Percentiles rank a stretch among this genome's conserved stretches.
phyloP scores from a whole-genome alignment of 2,329 filamentous ascomycete genomes.

The Aspergillus brunneoviolaceus region DNA sequence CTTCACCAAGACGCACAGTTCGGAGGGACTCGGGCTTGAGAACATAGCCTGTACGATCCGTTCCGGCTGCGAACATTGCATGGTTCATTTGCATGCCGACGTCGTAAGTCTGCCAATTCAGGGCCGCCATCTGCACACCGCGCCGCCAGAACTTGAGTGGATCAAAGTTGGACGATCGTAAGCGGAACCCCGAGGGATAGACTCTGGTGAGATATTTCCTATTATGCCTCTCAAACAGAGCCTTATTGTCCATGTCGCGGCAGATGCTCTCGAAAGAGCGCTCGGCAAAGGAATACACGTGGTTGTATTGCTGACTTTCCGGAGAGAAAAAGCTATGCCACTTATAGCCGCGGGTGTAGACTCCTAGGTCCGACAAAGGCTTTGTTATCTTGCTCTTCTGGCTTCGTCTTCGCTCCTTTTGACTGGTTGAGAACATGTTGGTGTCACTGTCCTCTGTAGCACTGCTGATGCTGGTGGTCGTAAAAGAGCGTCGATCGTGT shows the following conservation, averaged over 20 bases:
- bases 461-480: conserved; percentile 56
- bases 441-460: conserved; percentile 76
- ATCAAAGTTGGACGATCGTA: conserved; percentile 91
- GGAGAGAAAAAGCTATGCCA: conserved; percentile 76
- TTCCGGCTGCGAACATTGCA: conserved; percentile 92
- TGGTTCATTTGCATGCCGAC: conserved; percentile 94
- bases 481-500: conserved; percentile 54
- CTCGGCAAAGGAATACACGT: conserved; percentile 94
- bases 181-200: conserved; percentile 78
- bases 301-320: conserved; percentile 84
- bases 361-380: conserved; percentile 78
- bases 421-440: conserved; percentile 48
- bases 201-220: conserved; percentile 89
- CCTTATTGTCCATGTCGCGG: conserved; percentile 72
- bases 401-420: conserved; percentile 61
- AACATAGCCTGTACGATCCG: conserved; percentile 85
- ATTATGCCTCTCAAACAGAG: conserved; percentile 83
- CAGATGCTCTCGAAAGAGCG: conserved; percentile 80
- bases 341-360: conserved; percentile 75
- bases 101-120: conserved; percentile 99
- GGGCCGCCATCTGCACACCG: conserved; percentile 93
- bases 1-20: conserved; percentile 25
- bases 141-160: conserved; percentile 91
- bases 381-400: conserved; percentile 80
- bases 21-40: conserved; percentile 87